Evolutionary conservation across 2,329 filamentous ascomycete genomes (phyloP).

Genomic region (Aspergillus felis): DNA sequence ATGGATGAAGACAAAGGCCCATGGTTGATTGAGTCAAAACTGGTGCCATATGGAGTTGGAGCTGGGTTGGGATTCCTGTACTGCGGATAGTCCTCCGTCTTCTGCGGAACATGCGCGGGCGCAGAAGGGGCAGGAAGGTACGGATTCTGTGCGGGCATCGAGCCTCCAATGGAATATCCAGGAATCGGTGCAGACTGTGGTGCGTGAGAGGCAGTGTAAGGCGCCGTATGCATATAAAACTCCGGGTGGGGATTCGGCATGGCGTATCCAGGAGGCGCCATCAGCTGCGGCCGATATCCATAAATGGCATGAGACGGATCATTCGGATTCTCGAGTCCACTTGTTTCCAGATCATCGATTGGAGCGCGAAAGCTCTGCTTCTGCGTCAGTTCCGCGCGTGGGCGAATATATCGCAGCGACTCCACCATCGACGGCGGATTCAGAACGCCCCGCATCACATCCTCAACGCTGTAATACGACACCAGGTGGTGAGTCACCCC

Average conservation of each 20-base stretch:
- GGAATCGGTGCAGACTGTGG: slow-evolving; percentile 30
- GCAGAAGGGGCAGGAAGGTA: slow-evolving; percentile 33
- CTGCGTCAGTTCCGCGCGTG: slow-evolving; percentile 56
- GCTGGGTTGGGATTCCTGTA: slow-evolving; percentile 29
- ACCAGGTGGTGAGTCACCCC: slow-evolving; percentile 80
- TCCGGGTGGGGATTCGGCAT: slow-evolving; percentile 33
- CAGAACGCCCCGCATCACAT: slow-evolving; percentile 64
- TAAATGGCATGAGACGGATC: slow-evolving; percentile 39
- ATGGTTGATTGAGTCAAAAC: slow-evolving; percentile 35
- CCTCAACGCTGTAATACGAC: slow-evolving; percentile 80
- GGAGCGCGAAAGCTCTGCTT: slow-evolving; percentile 65
- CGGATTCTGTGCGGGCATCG: slow-evolving; percentile 34
- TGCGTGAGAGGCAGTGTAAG: slow-evolving; percentile 33
- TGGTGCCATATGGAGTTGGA: slow-evolving; percentile 28
- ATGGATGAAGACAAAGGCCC: slow-evolving; percentile 32
- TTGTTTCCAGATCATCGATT: slow-evolving; percentile 56
- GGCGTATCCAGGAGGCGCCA: slow-evolving; percentile 31
- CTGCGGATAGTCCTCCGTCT: slow-evolving; percentile 36
- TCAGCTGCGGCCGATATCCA: slow-evolving; percentile 38
- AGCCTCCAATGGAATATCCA: slow-evolving; percentile 32
- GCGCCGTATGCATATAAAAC: slow-evolving; percentile 35
- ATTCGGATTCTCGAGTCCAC: slow-evolving; percentile 34
- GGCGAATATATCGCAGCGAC: slow-evolving; percentile 48
- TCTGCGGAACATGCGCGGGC: slow-evolving; percentile 26
- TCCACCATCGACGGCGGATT: slow-evolving; percentile 56